Base-by-base conservation (phyloP, 2,329 filamentous ascomycete species). In the Phialocephala sp. region DNA sequence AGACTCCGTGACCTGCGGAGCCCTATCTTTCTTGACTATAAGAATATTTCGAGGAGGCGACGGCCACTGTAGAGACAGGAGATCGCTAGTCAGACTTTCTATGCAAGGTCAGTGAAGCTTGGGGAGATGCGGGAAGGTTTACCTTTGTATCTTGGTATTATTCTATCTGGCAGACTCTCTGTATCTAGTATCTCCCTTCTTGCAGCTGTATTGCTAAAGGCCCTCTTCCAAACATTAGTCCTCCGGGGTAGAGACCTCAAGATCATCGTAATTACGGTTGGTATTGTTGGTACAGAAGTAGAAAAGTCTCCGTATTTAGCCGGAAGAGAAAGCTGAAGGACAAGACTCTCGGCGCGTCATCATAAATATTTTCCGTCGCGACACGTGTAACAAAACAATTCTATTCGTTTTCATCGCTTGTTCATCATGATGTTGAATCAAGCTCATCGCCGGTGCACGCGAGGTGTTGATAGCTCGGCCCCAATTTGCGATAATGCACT, bases 41-140 rank as follows among this genome's bases (percentile, higher is more conserved):
- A 92, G 81, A 61, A 92, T 80, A 71, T 91, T 92, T 60, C 87
- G 85, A 2, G 88, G 89, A 41, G 89, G 88, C 18, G 83, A 81
- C 5, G 88, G 87, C 89, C 89, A 92, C 79, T 86, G 83, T 41
- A 91, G 80, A 67, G 85, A 86, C 43, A 91, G 82, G 1, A 91
- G 82, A 54, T 89, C 87, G 73, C 85, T 85, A 35, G 81, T 78
- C 35, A 78, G 80, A 20, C 81, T 86, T 75, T 88, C 87, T 86
- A 59, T 47, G 24, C 57, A 63, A 45, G 35, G 64, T 77, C 60
- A 79, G 72, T 65, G 85, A 84, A 84, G 80, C 80, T 56, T 24
- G 63, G 4, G 6, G 55, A 39, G 27, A 14, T 15, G 22, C 15
- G 43, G 56, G 22, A 11, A 61, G 81, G 79, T 69, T 80, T 86